These are phyloP conservation scores for Rosa multiflora DNA, from an alignment of 306 rosid genomes.

Conservation along the genomic window DNA sequence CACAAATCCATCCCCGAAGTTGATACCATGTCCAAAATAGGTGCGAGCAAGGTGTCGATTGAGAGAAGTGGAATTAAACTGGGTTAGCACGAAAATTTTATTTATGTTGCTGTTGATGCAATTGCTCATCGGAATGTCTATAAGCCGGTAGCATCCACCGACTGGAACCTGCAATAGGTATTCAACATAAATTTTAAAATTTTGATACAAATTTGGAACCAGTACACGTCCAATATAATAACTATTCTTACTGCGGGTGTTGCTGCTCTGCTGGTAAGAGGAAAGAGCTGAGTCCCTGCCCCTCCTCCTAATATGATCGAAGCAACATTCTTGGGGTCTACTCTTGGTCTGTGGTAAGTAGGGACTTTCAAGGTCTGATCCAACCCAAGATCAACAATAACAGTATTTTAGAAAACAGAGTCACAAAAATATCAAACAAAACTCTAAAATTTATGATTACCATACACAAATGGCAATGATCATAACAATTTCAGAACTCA, in stretches of 20 bases:
- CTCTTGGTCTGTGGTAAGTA: constrained; percentile 46
- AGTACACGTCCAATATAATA: neutral
- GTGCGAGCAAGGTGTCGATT: constrained; percentile 53
- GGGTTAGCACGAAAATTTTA: constrained; percentile 49
- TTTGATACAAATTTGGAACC: neutral
- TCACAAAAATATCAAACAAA: constrained; percentile 2
- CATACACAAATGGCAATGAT: neutral
- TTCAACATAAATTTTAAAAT: neutral
- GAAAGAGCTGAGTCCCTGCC: constrained; percentile 76
- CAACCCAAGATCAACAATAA: constrained; percentile 21
- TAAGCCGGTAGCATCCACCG: constrained; percentile 57
- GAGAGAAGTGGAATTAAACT: constrained; percentile 48
- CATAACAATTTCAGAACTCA: neutral
- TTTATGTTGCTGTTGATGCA: constrained; percentile 51
- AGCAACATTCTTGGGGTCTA: constrained; percentile 74
- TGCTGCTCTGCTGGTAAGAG: constrained; percentile 77
- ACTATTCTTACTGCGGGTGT: constrained; percentile 76
- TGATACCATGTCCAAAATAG: constrained; percentile 47
- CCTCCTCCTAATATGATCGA: constrained; percentile 90
- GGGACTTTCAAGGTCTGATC: constrained; percentile 65
- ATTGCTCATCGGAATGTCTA: constrained; percentile 55
- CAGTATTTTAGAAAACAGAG: constrained; percentile 8
- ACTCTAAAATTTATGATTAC: neutral
- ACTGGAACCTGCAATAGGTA: constrained; percentile 42
- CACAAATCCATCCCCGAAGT: constrained; percentile 51